phyloP scores from a whole-genome alignment of 164 flowering plant species.

The Paratinospora sagittata region DNA sequence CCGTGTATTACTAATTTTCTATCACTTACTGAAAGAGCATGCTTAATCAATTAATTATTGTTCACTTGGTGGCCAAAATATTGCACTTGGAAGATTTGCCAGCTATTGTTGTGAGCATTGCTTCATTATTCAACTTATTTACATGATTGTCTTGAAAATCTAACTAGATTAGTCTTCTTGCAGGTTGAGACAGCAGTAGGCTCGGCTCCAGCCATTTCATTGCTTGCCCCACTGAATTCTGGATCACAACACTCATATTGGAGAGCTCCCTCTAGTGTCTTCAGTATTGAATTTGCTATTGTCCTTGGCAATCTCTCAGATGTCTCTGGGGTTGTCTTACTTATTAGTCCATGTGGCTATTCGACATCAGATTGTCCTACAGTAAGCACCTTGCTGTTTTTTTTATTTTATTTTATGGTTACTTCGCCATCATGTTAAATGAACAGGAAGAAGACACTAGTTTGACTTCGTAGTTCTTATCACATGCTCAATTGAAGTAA shows the following conservation, averaged over 20 bases:
- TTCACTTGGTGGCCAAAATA: no score
- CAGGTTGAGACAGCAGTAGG: slow-evolving; percentile 80
- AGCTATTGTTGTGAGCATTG: no score
- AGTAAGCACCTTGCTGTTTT: slow-evolving; percentile 32
- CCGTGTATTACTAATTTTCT: not conserved
- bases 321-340: slow-evolving; percentile 74
- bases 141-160: no score
- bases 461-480: not conserved
- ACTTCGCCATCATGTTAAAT: no score
- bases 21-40: no score
- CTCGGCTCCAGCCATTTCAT: slow-evolving; percentile 77
- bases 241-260: slow-evolving; percentile 63
- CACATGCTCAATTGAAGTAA: not conserved
- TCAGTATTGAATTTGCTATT: slow-evolving; percentile 63
- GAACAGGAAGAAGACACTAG: not conserved
- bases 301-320: slow-evolving; percentile 75
- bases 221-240: slow-evolving; percentile 63
- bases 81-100: no score
- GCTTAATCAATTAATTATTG: no score
- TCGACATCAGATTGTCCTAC: slow-evolving; percentile 69
- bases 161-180: slow-evolving; percentile 15
- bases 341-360: slow-evolving; percentile 95
- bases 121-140: no score
- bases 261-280: slow-evolving; percentile 66
- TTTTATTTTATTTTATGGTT: no score